Evolutionary conservation across 2,329 filamentous ascomycete species (phyloP).

Genomic region (Penicillium janthinellum): DNA sequence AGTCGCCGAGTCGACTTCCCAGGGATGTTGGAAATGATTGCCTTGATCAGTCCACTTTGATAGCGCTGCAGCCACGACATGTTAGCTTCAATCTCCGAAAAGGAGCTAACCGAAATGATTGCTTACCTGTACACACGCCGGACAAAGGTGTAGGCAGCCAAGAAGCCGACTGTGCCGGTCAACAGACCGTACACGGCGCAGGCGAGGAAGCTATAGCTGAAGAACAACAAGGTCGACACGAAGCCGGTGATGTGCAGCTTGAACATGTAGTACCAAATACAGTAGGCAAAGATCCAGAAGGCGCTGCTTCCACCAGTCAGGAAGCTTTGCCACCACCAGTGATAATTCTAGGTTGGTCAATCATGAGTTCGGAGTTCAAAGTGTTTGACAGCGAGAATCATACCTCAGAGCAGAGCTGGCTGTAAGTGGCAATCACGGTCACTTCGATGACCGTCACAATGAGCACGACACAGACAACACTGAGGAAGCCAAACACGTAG

Average conservation of each 20-base stretch:
- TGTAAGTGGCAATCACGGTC: slow-evolving; percentile 79
- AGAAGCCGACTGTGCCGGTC: slow-evolving; percentile 80
- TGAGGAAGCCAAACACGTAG: slow-evolving; percentile 85
- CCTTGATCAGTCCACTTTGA: slow-evolving; percentile 33
- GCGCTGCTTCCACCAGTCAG: slow-evolving; percentile 74
- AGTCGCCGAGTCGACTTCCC: background rate
- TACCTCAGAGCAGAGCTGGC: slow-evolving; percentile 76
- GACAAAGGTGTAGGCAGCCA: slow-evolving; percentile 82
- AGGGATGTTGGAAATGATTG: background rate
- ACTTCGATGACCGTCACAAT: slow-evolving; percentile 79
- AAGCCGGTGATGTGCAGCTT: slow-evolving; percentile 81
- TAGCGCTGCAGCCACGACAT: slow-evolving; percentile 26
- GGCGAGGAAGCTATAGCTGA: slow-evolving; percentile 79
- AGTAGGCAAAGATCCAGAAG: slow-evolving; percentile 81
- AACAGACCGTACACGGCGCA: slow-evolving; percentile 79
- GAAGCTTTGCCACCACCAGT: slow-evolving; percentile 94
- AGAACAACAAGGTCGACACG: slow-evolving; percentile 78
- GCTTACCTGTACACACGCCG: slow-evolving; percentile 77
- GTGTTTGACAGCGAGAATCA: slow-evolving; percentile 16
- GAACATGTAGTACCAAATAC: slow-evolving; percentile 78
- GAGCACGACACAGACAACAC: slow-evolving; percentile 71
- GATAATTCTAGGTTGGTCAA: slow-evolving; percentile 63
- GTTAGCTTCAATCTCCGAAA: background rate
- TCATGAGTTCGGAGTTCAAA: background rate
- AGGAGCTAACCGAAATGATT: background rate